Conservation (phyloP, 2,329 filamentous ascomycete genomes). For the Polytolypa hystricis region DNA sequence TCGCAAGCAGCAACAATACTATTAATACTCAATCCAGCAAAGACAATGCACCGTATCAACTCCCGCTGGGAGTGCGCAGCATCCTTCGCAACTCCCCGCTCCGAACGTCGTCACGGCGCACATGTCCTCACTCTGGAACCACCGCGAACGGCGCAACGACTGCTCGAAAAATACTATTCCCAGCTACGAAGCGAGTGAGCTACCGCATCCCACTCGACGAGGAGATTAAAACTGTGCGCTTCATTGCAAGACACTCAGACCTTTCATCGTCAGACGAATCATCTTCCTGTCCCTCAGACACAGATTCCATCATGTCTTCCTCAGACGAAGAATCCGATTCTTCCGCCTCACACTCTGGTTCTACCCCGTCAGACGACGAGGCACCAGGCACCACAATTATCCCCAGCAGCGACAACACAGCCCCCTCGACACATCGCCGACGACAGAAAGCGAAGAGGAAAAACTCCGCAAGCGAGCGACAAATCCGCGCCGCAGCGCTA, state of each 20-base stretch:
- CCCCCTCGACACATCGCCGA: not conserved
- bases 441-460: constrained; percentile 9
- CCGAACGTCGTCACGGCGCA: constrained; percentile 18
- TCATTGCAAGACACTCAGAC: constrained; percentile 46
- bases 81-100: constrained; percentile 39
- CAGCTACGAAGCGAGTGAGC: constrained; percentile 46
- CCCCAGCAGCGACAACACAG: constrained; percentile 2
- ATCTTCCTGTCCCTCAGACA: constrained; percentile 13
- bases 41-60: constrained; percentile 26
- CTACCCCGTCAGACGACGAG: constrained; percentile 25
- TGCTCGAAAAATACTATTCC: constrained; percentile 37
- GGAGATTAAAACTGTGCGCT: constrained; percentile 46
- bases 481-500: constrained; percentile 30
- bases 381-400: constrained; percentile 10
- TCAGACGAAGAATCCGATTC: constrained; percentile 14
- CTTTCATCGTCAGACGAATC: constrained; percentile 24
- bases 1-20: not conserved
- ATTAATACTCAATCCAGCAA: not conserved
- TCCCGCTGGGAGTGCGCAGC: constrained; percentile 34
- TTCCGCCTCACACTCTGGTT: constrained; percentile 19
- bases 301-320: constrained; percentile 16
- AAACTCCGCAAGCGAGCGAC: constrained; percentile 13
- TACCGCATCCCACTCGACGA: constrained; percentile 48
- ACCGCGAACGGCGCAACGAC: constrained; percentile 23
- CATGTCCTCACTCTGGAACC: constrained; percentile 27